Base-by-base conservation (phyloP, 75 land plant species). In the Isoetes taiwanensis region DNA sequence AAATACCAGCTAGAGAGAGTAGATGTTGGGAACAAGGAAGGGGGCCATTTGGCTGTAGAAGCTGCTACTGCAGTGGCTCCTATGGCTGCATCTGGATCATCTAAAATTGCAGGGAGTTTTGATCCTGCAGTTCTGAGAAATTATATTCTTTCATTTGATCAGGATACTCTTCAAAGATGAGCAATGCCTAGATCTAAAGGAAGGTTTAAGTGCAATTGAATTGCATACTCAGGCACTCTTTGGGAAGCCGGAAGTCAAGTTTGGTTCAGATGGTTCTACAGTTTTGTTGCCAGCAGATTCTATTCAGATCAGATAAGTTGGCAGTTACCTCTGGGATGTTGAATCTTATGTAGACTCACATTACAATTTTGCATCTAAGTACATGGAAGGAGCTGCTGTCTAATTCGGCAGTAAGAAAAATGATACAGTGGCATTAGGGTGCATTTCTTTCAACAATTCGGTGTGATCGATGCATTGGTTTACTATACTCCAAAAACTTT, bases 221-320 rank as follows among this genome's bases (percentile, higher is more conserved):
- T 76, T 76, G 70, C 88, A 84, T 41, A 74, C 88, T n/a, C 80
- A 80, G 39, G 78, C 83, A 2, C 59, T 84, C 38, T 84, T 84
- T 61, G 88, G 88, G n/a, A 76, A 68, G 63, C 88, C 83, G 6
- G 83, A 84, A 30, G 65, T 84, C 21, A 58, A 37, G 16, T 23
- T 84, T 17, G 41, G 67, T 0, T 72, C 74, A 0, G 88, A 76
- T 65, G 88, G 88, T 8, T 68, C 77, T 0, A 46, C 80, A 14
- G 72, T 64, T n/a, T 46, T 76, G 8, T 53, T 65, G 0, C 69
- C 63, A 53, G 83, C 79, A 74, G 80, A 77, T 50, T 32, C 70
- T 1, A 26, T 84, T 14, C 27, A 56, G 14, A 19, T 84, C 17
- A 69, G 72, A 5, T 77, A 72, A 8, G 77, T 84, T 62, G 88